A percentile compares a stretch with the other conserved stretches of the same genome.
phyloP scores from a whole-genome alignment of 371 early-diverging fungal species.

The Dichotomocladium elegans region DNA sequence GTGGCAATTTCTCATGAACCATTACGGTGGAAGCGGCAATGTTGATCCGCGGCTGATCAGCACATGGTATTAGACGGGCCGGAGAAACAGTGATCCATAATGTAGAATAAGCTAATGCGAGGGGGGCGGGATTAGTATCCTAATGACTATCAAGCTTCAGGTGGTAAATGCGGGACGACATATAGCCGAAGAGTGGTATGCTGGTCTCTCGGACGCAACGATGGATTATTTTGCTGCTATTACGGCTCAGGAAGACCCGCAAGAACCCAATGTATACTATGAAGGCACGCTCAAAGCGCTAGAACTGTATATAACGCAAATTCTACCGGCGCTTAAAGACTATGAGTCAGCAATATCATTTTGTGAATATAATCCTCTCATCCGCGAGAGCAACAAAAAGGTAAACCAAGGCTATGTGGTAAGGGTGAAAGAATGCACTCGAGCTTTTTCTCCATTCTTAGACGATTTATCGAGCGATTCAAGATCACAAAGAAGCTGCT shows the following conservation, averaged over 20 bases:
- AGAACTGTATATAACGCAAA: constrained; percentile 25
- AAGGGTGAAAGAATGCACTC: neutral
- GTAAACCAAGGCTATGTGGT: no score
- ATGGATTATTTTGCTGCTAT: constrained; percentile 13
- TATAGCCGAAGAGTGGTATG: constrained; percentile 34
- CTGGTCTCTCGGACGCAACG: constrained; percentile 20
- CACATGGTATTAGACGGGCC: constrained; percentile 30
- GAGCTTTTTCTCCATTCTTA: neutral
- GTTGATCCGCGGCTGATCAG: constrained; percentile 27
- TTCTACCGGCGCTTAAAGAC: constrained; percentile 28
- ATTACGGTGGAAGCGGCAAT: constrained; percentile 10
- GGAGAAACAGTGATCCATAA: neutral
- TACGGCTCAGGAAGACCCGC: constrained; percentile 1
- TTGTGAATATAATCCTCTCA: constrained; percentile 31
- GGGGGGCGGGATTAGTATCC: constrained; percentile 17
- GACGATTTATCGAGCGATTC: constrained; percentile 8
- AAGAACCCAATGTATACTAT: constrained; percentile 2
- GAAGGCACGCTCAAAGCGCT: constrained; percentile 21
- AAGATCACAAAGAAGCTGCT: constrained; percentile 8
- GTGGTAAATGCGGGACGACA: constrained; percentile 26
- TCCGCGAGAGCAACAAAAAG: constrained; percentile 27
- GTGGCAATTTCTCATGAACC: constrained; percentile 22
- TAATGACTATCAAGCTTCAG: constrained; percentile 22
- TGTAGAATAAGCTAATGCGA: neutral
- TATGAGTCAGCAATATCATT: constrained; percentile 36